phyloP scores from a whole-genome alignment of 2,329 filamentous ascomycete genomes.

The Cladosporium sp. region DNA sequence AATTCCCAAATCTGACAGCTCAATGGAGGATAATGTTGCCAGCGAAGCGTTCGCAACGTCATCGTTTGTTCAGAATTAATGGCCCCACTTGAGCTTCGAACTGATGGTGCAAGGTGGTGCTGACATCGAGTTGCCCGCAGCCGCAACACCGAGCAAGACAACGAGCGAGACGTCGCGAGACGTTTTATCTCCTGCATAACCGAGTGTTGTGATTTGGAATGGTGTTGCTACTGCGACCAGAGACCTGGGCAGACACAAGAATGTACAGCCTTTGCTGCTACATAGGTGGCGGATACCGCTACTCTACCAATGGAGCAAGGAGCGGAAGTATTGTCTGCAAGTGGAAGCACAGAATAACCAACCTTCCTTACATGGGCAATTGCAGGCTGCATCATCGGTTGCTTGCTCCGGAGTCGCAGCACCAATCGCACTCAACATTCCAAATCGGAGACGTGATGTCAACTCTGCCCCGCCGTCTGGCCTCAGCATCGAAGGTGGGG shows the following conservation, averaged over 20 bases:
- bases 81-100: background rate
- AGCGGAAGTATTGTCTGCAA: background rate
- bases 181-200: background rate
- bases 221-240: no score
- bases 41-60: background rate
- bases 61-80: background rate
- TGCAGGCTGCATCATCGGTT: background rate
- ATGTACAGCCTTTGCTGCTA: no score
- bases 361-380: no score
- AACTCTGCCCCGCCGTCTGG: background rate
- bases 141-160: background rate
- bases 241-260: no score
- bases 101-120: background rate
- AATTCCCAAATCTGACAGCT: no score
- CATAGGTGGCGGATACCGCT: no score
- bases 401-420: background rate
- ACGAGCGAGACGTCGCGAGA: background rate
- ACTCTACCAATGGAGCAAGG: background rate
- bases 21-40: background rate
- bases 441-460: constrained; percentile 3
- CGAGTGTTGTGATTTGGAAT: background rate
- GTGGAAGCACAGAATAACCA: background rate
- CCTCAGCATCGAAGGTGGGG: constrained; percentile 4
- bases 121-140: background rate
- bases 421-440: constrained; percentile 7